These are phyloP conservation scores for Citrus australasica DNA, from an alignment of 345 rosid species.

Conservation along the genomic window DNA sequence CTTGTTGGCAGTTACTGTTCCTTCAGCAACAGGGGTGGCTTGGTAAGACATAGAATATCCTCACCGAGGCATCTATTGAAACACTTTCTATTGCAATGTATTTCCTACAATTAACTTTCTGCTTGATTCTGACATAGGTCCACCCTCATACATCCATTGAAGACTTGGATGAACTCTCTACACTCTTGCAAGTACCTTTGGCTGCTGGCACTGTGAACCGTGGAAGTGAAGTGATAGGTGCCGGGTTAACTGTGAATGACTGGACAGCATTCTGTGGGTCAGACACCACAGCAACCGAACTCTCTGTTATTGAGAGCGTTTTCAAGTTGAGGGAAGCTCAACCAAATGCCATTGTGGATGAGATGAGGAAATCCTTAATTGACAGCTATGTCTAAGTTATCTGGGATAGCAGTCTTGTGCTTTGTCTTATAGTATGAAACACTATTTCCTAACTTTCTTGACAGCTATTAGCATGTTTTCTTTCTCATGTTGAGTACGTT, in stretches of 20 bases:
- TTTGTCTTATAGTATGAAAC: too few species aligned
- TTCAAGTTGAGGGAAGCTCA: constrained; percentile 93
- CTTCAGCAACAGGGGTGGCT: constrained; percentile 83
- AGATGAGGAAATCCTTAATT: constrained; percentile 89
- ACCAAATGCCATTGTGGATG: constrained; percentile 74
- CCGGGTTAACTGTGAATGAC: constrained; percentile 85
- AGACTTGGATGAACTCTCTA: constrained; percentile 92
- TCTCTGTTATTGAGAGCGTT: constrained; percentile 82
- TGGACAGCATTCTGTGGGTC: constrained; percentile 91
- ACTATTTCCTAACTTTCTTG: too few species aligned
- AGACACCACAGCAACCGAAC: constrained; percentile 91
- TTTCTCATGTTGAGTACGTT: too few species aligned
- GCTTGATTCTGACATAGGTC: constrained; percentile 41
- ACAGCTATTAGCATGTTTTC: too few species aligned
- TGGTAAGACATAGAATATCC: constrained; percentile 41
- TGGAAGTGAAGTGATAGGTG: constrained; percentile 82
- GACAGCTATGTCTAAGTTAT: constrained; percentile 53
- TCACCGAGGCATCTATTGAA: not conserved
- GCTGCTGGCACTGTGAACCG: constrained; percentile 85
- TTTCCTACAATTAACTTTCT: not conserved
- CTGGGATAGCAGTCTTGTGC: not conserved
- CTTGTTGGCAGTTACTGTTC: constrained; percentile 91
- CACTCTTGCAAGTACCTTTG: constrained; percentile 75
- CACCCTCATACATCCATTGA: constrained; percentile 93
- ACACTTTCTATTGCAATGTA: not conserved